Conservation (phyloP, 495 filamentous ascomycete species). For the Chaetomidium leptoderma region DNA sequence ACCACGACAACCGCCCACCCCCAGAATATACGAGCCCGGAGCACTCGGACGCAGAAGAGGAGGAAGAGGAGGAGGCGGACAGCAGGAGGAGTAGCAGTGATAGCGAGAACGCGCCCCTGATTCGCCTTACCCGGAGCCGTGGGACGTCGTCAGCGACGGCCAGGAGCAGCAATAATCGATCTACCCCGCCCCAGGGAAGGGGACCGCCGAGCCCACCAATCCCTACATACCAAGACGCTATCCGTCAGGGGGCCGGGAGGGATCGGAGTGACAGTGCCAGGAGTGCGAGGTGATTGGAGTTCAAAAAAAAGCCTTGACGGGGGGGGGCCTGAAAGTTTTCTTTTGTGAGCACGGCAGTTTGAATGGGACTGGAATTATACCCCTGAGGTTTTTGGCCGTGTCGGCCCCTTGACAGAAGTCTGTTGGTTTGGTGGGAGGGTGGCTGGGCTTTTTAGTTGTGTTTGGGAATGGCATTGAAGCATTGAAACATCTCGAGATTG, state of each 20-base stretch:
- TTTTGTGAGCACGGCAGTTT: background rate
- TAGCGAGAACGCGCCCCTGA: slow-evolving; percentile 39
- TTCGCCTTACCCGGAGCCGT: slow-evolving; percentile 38
- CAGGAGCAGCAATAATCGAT: slow-evolving; percentile 19
- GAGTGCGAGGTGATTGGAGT: slow-evolving; percentile 22
- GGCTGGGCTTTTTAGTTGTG: no score
- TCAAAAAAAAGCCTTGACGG: no score
- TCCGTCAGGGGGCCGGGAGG: slow-evolving; percentile 48
- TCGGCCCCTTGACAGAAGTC: background rate
- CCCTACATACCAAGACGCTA: slow-evolving; percentile 65
- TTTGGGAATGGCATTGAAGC: no score
- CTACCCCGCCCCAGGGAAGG: slow-evolving; percentile 6
- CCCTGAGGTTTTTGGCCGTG: background rate
- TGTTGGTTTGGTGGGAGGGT: background rate
- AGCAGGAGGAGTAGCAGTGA: slow-evolving; percentile 52
- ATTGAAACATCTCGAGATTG: no score
- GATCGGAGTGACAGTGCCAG: slow-evolving; percentile 44
- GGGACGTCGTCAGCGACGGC: slow-evolving; percentile 42
- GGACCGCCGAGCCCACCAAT: slow-evolving; percentile 48
- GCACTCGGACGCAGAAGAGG: slow-evolving; percentile 42
- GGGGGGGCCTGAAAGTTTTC: slow-evolving; percentile 1
- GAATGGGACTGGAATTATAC: slow-evolving; percentile 8
- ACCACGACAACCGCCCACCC: slow-evolving; percentile 49
- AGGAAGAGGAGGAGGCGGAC: slow-evolving; percentile 21
- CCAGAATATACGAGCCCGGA: slow-evolving; percentile 73